Evolutionary conservation across 176 grass and related monocot genomes (phyloP).

Genomic region (Typha latifolia): DNA sequence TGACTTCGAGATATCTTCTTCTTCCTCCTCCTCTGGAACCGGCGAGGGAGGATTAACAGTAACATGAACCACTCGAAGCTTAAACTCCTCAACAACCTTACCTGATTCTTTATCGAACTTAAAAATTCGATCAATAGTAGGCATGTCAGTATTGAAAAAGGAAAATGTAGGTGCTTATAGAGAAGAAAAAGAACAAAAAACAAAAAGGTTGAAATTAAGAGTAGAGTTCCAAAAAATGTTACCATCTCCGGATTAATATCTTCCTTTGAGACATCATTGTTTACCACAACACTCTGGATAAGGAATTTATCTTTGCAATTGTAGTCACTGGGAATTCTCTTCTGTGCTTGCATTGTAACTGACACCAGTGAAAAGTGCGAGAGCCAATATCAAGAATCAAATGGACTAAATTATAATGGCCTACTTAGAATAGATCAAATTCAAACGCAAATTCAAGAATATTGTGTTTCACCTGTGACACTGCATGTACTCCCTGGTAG

Average conservation of each 20-base stretch:
- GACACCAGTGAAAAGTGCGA: neutral
- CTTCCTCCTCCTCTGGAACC: slow-evolving; percentile 78
- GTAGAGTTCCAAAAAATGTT: neutral
- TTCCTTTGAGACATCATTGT: slow-evolving; percentile 24
- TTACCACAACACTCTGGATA: slow-evolving; percentile 48
- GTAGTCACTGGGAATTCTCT: slow-evolving; percentile 65
- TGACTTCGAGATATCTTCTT: slow-evolving; percentile 20
- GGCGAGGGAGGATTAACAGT: slow-evolving; percentile 89
- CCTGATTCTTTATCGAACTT: slow-evolving; percentile 66
- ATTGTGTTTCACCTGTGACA: slow-evolving; percentile 35
- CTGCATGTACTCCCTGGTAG: slow-evolving; percentile 36
- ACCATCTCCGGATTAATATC: slow-evolving; percentile 68
- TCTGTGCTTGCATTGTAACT: slow-evolving; percentile 79
- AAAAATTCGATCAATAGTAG: slow-evolving; percentile 9
- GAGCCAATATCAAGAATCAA: neutral
- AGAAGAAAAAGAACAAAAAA: slow-evolving; percentile 1
- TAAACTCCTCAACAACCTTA: slow-evolving; percentile 75
- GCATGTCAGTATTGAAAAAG: neutral
- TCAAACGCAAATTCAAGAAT: neutral
- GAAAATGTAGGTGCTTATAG: too few relatives aligned
- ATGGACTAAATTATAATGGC: too few relatives aligned
- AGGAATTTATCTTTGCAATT: slow-evolving; percentile 94
- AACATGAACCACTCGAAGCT: slow-evolving; percentile 75
- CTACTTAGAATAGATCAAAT: too few relatives aligned
- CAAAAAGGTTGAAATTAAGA: too few relatives aligned